Conservation (phyloP, 176 grass and related monocot species). For the Coix lacrymajobi region DNA sequence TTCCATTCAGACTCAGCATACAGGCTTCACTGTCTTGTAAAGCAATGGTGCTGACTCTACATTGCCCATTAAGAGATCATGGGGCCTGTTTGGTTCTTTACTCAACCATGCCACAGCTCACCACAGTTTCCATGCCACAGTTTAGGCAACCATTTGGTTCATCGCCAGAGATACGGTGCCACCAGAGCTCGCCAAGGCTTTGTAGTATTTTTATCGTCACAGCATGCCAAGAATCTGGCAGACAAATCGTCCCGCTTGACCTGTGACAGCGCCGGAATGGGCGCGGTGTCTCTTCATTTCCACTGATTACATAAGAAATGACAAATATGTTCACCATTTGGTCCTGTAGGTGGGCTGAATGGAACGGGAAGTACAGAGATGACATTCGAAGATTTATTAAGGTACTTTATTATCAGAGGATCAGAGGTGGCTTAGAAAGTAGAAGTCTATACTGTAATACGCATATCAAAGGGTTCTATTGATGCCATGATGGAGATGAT, state of each 20-base stretch:
- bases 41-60: neutral
- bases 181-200: neutral
- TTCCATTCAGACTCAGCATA: neutral
- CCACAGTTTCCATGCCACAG: neutral
- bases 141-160: neutral
- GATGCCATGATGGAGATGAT: neutral
- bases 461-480: neutral
- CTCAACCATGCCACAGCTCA: neutral
- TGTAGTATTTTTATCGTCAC: neutral
- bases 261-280: neutral
- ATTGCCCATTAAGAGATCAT: neutral
- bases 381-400: slow-evolving; percentile 91
- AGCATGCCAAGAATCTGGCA: neutral
- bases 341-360: slow-evolving; percentile 92
- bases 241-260: neutral
- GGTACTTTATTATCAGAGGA: slow-evolving; percentile 33
- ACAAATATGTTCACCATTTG: slow-evolving; percentile 1
- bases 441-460: neutral
- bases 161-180: neutral
- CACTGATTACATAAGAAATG: slow-evolving; percentile 15
- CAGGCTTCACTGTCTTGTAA: neutral
- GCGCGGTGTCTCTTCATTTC: neutral
- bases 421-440: neutral
- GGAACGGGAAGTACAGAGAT: slow-evolving; percentile 95
- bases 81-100: neutral